A percentile compares a stretch with the other conserved stretches of the same genome.
Conservation (phyloP, 768 basidiomycete species). For the Neoboletus magnificus region DNA sequence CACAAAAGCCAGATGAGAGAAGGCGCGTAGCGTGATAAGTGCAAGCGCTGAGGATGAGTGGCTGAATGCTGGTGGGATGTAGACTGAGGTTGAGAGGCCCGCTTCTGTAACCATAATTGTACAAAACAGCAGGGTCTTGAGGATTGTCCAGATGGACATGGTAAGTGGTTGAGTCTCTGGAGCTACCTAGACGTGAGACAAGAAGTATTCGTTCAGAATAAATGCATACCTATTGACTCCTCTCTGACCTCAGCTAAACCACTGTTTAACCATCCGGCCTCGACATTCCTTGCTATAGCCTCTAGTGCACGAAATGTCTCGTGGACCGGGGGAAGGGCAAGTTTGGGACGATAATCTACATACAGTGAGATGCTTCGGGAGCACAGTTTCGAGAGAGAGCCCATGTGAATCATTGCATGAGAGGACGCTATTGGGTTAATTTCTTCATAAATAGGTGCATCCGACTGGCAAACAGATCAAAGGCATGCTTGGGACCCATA, state of each 20-base stretch:
- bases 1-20: conserved; percentile 71
- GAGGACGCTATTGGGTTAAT: conserved; percentile 35
- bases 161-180: conserved; percentile 43
- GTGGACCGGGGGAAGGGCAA: conserved; percentile 26
- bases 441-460: conserved; percentile 35
- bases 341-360: conserved; percentile 34
- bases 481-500: background rate
- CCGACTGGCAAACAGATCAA: conserved; percentile 22
- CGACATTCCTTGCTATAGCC: conserved; percentile 41
- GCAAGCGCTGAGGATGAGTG: conserved; percentile 49
- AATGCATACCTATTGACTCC: conserved; percentile 33
- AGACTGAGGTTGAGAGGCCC: conserved; percentile 53
- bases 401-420: conserved; percentile 36
- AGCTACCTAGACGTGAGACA: conserved; percentile 30
- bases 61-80: conserved; percentile 40
- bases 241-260: conserved; percentile 28
- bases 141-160: conserved; percentile 57
- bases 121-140: conserved; percentile 77
- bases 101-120: conserved; percentile 67
- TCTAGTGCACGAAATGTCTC: conserved; percentile 29
- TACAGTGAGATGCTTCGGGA: conserved; percentile 33
- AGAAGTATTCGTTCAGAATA: conserved; percentile 15
- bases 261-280: conserved; percentile 47
- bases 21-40: conserved; percentile 48
- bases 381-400: conserved; percentile 40